These are phyloP conservation scores for Ceratobasidium sp. DNA, from an alignment of 1,284 basidiomycete species.

Conservation along the genomic window DNA sequence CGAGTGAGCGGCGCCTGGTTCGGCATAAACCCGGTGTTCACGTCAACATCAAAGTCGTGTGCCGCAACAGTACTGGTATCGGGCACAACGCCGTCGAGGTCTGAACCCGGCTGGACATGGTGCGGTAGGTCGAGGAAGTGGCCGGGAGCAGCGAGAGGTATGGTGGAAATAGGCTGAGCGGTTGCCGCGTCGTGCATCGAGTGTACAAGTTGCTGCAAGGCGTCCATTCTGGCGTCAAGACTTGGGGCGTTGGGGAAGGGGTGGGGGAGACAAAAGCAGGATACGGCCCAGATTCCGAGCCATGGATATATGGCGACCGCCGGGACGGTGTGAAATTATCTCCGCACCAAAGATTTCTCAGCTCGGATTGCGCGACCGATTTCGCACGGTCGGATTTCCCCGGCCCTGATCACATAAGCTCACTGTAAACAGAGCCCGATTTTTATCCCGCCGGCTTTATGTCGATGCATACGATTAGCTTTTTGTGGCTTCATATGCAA, in stretches of 20 bases:
- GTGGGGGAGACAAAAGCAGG: not conserved
- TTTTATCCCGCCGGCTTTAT: not conserved
- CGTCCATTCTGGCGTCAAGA: conserved; percentile 7
- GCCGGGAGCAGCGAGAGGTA: conserved; percentile 8
- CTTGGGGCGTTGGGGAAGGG: not conserved
- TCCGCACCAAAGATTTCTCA: conserved; percentile 17
- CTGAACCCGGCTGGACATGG: conserved; percentile 49
- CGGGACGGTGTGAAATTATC: not conserved
- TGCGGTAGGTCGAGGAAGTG: conserved; percentile 39
- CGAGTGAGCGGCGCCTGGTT: conserved; percentile 78
- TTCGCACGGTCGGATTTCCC: conserved; percentile 34
- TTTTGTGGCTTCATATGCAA: too few relatives aligned
- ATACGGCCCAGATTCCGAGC: not conserved
- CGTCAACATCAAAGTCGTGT: conserved; percentile 96
- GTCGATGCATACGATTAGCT: too few relatives aligned
- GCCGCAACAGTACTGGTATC: conserved; percentile 90
- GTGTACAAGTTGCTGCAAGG: conserved; percentile 35
- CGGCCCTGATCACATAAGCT: conserved; percentile 12
- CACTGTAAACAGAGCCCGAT: conserved; percentile 22
- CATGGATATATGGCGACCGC: too few relatives aligned
- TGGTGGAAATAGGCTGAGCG: not conserved
- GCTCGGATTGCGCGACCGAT: conserved; percentile 17
- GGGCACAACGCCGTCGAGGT: conserved; percentile 62
- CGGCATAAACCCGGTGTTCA: conserved; percentile 92
- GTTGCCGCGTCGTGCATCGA: conserved; percentile 24